Evolutionary conservation across 2,329 filamentous ascomycete species (phyloP).

Genomic region (Pseudogymnoascus sp.): DNA sequence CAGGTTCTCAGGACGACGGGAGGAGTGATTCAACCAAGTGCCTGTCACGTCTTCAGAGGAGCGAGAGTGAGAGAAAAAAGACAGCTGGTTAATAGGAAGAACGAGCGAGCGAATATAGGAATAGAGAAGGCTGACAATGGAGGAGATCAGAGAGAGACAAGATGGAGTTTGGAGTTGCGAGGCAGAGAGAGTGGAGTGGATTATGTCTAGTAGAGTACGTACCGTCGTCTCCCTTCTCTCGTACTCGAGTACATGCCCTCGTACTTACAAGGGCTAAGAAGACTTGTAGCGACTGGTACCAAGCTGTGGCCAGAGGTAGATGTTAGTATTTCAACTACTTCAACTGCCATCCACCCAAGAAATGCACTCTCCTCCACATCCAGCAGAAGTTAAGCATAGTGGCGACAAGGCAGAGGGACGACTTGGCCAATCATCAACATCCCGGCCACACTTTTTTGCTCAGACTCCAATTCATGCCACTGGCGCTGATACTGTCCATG

Average conservation of each 20-base stretch:
- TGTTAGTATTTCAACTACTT: neutral
- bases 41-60: neutral
- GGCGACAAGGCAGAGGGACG: neutral
- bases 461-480: neutral
- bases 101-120: conserved; percentile 12
- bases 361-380: neutral
- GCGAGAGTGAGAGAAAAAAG: neutral
- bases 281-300: neutral
- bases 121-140: conserved; percentile 20
- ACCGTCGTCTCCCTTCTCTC: neutral
- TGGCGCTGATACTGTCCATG: neutral
- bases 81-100: neutral
- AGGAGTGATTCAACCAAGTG: neutral
- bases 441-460: neutral
- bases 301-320: neutral
- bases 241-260: neutral
- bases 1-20: neutral
- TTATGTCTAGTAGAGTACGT: neutral
- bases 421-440: neutral
- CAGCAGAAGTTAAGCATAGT: conserved; percentile 7
- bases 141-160: conserved; percentile 34
- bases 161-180: conserved; percentile 22
- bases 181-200: conserved; percentile 23
- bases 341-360: neutral
- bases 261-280: neutral